Base-by-base conservation (phyloP, 768 basidiomycete genomes). In the Pholiota molesta region DNA sequence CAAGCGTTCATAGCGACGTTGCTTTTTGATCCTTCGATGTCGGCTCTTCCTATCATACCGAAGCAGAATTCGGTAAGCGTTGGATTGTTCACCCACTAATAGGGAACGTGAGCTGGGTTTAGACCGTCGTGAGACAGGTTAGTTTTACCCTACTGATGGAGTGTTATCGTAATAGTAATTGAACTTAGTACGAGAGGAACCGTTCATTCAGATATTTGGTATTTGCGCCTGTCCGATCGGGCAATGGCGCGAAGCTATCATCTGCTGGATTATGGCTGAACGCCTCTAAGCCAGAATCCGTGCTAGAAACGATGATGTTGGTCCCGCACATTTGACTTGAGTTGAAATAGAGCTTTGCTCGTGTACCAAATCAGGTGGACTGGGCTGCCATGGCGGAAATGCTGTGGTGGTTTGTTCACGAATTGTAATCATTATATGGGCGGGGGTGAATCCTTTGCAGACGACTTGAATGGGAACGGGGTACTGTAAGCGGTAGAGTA, bases 81-180 rank as follows among this genome's bases (percentile, higher is more conserved):
- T 87, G 86, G 86, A 88, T 87, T 86, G 85, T 88, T 88, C 86
- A 88, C 86, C 86, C 86, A 76, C 73, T 76, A 62, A 68, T 87
- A 87, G 86, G 87, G 85, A 88, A 86, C 81, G 82, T 86, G 86
- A 86, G 86, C 86, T 87, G 86, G 86, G 86, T 87, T 88, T 88
- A 87, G 86, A 87, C 86, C 84, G 82, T 88, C 83, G 84, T 88
- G 86, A 87, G 87, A 89, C 86, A 88, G 87, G 86, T 88, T 89
- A 88, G 86, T 89, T 88, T 88, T 89, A 88, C 86, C 85, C 86
- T 89, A 86, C 85, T 88, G 85, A 87, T 88, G 86, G 82, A 83
- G 84, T 73, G 85, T 87, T 79, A 78, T 86, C 82, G 81, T 81
- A 83, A 88, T 81, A 84, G 86, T 86, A 88, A 87, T 88, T 85